Evolutionary conservation across 768 basidiomycete species (phyloP).

Genomic region (Collybiopsis confluens): DNA sequence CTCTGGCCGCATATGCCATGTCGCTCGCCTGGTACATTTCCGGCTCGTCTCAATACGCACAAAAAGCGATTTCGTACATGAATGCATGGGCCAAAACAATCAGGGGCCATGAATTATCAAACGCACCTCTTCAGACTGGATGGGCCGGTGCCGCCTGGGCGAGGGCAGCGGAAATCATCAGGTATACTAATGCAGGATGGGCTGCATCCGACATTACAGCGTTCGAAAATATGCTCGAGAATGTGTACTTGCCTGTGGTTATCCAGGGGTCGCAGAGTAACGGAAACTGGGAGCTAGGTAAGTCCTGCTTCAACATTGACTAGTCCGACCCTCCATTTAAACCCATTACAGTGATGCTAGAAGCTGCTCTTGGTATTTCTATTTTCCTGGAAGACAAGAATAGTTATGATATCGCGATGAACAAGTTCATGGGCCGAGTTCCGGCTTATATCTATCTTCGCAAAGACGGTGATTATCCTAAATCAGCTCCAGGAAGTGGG

Average conservation of each 20-base stretch:
- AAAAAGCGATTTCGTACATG: slow-evolving; percentile 8
- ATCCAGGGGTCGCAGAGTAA: slow-evolving; percentile 6
- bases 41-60: background rate
- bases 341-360: slow-evolving; percentile 4
- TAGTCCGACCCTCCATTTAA: background rate
- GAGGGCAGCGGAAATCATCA: slow-evolving; percentile 7
- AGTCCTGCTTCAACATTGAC: background rate
- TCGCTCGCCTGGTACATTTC: slow-evolving; percentile 7
- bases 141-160: slow-evolving; percentile 9
- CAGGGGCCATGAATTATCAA: slow-evolving; percentile 5
- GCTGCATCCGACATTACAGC: background rate
- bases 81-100: slow-evolving; percentile 10
- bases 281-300: slow-evolving; percentile 9
- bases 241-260: slow-evolving; percentile 8
- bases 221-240: slow-evolving; percentile 7
- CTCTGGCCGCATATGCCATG: slow-evolving; percentile 7
- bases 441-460: slow-evolving; percentile 7
- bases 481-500: slow-evolving; percentile 6
- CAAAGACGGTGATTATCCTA: slow-evolving; percentile 4
- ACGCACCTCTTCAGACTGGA: slow-evolving; percentile 10
- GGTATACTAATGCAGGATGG: slow-evolving; percentile 7
- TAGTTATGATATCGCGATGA: slow-evolving; percentile 10
- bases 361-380: slow-evolving; percentile 6
- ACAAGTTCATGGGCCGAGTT: slow-evolving; percentile 7
- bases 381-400: slow-evolving; percentile 9